These are phyloP conservation scores for Rhodosporidiobolus odoratus DNA, from an alignment of 768 basidiomycete genomes.

Conservation along the genomic window DNA sequence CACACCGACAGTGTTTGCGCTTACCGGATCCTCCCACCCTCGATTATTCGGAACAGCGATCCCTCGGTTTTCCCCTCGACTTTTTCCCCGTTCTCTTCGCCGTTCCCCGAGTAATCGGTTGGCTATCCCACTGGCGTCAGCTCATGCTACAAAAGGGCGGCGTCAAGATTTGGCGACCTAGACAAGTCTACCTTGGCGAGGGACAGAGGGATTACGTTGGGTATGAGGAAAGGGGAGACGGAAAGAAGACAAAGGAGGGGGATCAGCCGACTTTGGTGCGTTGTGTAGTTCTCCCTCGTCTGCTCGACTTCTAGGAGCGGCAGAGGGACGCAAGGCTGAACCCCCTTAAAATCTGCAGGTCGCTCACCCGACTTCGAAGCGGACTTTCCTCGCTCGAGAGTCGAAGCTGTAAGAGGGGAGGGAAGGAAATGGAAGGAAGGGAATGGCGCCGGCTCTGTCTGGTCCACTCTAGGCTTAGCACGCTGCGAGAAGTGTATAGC, in stretches of 20 bases:
- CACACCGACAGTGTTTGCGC: slow-evolving; percentile 40
- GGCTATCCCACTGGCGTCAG: slow-evolving; percentile 83
- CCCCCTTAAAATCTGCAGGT: slow-evolving; percentile 7
- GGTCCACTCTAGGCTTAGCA: too few species aligned
- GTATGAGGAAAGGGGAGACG: slow-evolving; percentile 57
- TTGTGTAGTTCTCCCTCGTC: background rate
- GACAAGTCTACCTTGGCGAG: slow-evolving; percentile 71
- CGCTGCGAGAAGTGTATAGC: too few species aligned
- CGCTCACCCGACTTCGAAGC: slow-evolving; percentile 31
- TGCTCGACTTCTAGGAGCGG: too few species aligned
- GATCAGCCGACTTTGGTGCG: slow-evolving; percentile 23
- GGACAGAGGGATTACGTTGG: slow-evolving; percentile 69
- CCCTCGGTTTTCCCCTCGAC: slow-evolving; percentile 66
- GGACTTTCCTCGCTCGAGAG: slow-evolving; percentile 30
- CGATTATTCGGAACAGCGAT: background rate
- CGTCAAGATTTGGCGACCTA: slow-evolving; percentile 70
- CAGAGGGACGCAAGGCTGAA: background rate
- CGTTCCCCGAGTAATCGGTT: slow-evolving; percentile 85
- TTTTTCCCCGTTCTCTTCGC: slow-evolving; percentile 92
- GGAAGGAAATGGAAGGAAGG: too few species aligned
- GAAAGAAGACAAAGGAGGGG: background rate
- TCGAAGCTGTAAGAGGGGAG: slow-evolving; percentile 20
- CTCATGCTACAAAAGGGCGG: slow-evolving; percentile 87
- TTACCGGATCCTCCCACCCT: slow-evolving; percentile 41
- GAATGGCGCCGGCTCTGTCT: too few species aligned